A percentile compares a stretch with the other conserved stretches of the same genome.
Evolutionary conservation across 768 basidiomycete genomes (phyloP).

Genomic region (Auricularia sp.): DNA sequence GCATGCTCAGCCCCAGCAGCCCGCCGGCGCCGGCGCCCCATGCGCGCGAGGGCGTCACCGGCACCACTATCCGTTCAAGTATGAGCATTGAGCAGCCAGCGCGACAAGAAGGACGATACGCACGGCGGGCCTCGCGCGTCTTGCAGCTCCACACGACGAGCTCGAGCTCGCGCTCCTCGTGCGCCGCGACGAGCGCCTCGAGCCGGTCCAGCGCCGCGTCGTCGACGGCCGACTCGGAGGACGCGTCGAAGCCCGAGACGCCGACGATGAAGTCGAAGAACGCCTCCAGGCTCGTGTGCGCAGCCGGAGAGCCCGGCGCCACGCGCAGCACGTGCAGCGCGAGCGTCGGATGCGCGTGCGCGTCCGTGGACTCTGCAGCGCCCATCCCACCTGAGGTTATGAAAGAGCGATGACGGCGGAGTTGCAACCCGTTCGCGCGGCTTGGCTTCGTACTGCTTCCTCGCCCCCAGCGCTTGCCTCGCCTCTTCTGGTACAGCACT

Average conservation of each 20-base stretch:
- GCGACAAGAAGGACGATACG: constrained; percentile 19
- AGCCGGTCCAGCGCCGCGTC: not conserved
- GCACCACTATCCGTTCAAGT: constrained; percentile 20
- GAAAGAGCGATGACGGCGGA: no score
- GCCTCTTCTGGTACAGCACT: no score
- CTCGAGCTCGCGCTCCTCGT: constrained; percentile 37
- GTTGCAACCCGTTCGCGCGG: no score
- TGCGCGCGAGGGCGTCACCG: constrained; percentile 21
- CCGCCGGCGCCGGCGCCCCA: constrained; percentile 43
- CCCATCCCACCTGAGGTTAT: not conserved
- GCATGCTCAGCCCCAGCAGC: constrained; percentile 91
- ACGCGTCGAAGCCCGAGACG: constrained; percentile 45
- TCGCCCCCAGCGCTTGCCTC: no score
- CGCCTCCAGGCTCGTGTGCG: constrained; percentile 73
- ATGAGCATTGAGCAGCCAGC: constrained; percentile 22
- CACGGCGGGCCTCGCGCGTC: constrained; percentile 60
- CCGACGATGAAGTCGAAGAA: constrained; percentile 98
- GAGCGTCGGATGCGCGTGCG: not conserved
- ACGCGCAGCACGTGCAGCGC: constrained; percentile 78
- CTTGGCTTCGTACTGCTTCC: no score
- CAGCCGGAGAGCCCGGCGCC: constrained; percentile 81
- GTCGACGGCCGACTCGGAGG: not conserved
- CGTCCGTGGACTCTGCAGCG: not conserved
- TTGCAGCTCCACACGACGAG: constrained; percentile 82
- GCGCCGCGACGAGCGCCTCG: not conserved